These are phyloP conservation scores for Quercus lobata DNA, from an alignment of 331 rosid genomes.

Conservation along the genomic window DNA sequence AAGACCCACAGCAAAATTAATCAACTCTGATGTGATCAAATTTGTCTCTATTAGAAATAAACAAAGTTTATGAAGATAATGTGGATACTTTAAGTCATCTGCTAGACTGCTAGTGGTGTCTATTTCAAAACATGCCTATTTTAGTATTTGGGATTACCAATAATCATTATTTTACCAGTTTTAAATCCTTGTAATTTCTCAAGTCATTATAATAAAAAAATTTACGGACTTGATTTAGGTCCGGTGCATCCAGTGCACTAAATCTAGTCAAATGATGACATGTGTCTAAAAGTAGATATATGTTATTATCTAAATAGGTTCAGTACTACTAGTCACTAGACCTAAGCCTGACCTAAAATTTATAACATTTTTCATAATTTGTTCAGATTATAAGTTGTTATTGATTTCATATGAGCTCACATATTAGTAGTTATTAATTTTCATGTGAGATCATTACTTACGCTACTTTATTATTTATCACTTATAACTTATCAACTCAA, in stretches of 20 bases:
- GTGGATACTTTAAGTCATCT: not conserved
- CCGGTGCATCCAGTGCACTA: rapidly evolving
- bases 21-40: not conserved
- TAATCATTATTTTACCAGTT: too few relatives aligned
- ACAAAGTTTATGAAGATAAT: not conserved
- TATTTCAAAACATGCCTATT: not conserved
- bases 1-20: not conserved
- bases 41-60: not conserved
- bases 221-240: too few relatives aligned
- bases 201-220: not conserved
- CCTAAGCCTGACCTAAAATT: too few relatives aligned
- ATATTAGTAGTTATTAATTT: too few relatives aligned
- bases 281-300: rapidly evolving
- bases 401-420: too few relatives aligned
- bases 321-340: rapidly evolving
- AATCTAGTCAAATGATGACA: rapidly evolving
- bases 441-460: too few relatives aligned
- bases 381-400: too few relatives aligned
- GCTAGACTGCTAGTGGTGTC: not conserved
- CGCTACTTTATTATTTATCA: too few relatives aligned
- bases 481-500: too few relatives aligned
- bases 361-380: too few relatives aligned
- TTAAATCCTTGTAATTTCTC: not conserved
- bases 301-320: rapidly evolving
- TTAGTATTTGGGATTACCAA: not conserved